phyloP scores from a whole-genome alignment of 2,329 filamentous ascomycete genomes.

The Lachnellula hyalina region DNA sequence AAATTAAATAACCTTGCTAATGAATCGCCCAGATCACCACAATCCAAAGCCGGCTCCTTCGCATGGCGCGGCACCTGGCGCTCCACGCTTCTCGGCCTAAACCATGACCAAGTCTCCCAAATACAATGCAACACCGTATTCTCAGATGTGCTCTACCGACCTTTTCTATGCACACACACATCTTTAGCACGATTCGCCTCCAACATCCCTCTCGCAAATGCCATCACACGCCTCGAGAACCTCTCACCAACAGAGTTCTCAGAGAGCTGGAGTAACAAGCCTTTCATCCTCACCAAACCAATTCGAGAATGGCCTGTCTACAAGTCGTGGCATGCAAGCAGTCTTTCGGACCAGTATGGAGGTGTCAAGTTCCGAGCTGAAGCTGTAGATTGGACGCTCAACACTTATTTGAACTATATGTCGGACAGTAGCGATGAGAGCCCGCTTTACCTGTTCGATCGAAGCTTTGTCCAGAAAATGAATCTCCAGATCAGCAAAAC shows the following conservation, averaged over 20 bases:
- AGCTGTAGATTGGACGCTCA: slow-evolving; percentile 85
- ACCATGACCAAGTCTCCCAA: slow-evolving; percentile 44
- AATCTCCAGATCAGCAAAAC: slow-evolving; percentile 54
- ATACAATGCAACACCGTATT: slow-evolving; percentile 75
- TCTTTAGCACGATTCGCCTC: slow-evolving; percentile 59
- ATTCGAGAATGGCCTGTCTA: slow-evolving; percentile 79
- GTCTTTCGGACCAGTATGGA: slow-evolving; percentile 58
- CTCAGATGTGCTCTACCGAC: slow-evolving; percentile 84
- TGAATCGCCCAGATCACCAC: slow-evolving; percentile 19
- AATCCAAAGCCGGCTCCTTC: slow-evolving; percentile 29
- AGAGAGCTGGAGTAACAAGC: slow-evolving; percentile 67
- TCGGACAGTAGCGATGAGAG: slow-evolving; percentile 74
- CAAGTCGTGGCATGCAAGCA: slow-evolving; percentile 66
- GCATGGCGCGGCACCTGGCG: slow-evolving; percentile 81
- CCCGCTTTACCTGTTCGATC: slow-evolving; percentile 88
- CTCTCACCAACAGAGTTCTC: slow-evolving; percentile 71
- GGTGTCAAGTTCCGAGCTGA: slow-evolving; percentile 77
- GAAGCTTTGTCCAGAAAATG: slow-evolving; percentile 84
- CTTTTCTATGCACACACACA: slow-evolving; percentile 83
- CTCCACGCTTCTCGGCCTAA: slow-evolving; percentile 64
- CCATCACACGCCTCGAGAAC: slow-evolving; percentile 64
- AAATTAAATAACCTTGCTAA: slow-evolving; percentile 8
- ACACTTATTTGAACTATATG: slow-evolving; percentile 82
- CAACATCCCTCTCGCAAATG: slow-evolving; percentile 67
- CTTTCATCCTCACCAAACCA: slow-evolving; percentile 80